Conservation (phyloP, 2,329 filamentous ascomycete species). For the Stachybotrys echinatus region DNA sequence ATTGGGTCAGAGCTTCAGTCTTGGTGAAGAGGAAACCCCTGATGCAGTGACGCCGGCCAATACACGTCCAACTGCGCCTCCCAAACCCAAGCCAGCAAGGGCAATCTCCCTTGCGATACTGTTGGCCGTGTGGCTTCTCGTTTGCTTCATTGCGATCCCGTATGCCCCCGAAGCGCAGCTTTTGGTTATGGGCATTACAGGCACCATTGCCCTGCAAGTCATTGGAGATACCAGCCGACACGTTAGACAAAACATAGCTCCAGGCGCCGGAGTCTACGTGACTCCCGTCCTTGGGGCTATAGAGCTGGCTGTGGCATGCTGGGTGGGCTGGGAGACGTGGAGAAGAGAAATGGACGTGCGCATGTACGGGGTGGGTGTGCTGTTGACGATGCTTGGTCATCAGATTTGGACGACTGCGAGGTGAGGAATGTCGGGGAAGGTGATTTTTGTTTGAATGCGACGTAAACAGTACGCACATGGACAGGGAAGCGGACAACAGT, state of each 20-base stretch:
- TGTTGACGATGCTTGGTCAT: constrained; percentile 25
- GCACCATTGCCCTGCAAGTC: constrained; percentile 21
- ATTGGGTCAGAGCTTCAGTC: constrained; percentile 36
- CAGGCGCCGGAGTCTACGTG: constrained; percentile 13
- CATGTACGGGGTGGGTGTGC: constrained; percentile 19
- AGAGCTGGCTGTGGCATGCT: constrained; percentile 26
- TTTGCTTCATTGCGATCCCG: constrained; percentile 11
- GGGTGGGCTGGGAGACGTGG: constrained; percentile 25
- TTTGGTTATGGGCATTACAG: constrained; percentile 17
- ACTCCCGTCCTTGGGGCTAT: constrained; percentile 21
- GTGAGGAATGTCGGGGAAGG: too few relatives aligned
- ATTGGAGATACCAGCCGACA: constrained; percentile 19
- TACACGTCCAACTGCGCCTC: background rate
- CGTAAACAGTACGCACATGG: too few relatives aligned
- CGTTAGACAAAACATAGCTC: constrained; percentile 7
- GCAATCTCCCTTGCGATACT: constrained; percentile 14
- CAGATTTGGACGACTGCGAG: constrained; percentile 16
- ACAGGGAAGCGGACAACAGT: too few relatives aligned
- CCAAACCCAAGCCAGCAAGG: constrained; percentile 10
- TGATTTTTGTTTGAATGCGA: too few relatives aligned
- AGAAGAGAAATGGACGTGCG: constrained; percentile 13
- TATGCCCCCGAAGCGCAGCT: constrained; percentile 20
- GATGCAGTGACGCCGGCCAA: background rate
- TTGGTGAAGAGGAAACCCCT: constrained; percentile 23
- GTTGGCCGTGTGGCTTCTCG: constrained; percentile 19